A percentile compares a stretch with the other conserved stretches of the same genome.
Conservation (phyloP, 805 yeast species). For the Citeromyces matritensis region DNA sequence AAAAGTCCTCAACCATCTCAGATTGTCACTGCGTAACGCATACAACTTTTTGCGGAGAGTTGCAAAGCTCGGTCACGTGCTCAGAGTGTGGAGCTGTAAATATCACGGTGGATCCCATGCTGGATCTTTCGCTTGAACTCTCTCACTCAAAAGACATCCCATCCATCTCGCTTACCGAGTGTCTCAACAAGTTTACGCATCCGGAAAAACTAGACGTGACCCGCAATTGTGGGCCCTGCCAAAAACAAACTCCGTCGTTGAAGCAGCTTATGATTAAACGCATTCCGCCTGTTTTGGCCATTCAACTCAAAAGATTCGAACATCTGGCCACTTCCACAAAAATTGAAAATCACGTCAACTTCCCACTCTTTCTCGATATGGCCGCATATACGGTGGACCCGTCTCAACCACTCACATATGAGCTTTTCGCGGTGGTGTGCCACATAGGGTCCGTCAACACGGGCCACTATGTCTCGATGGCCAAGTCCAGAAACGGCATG, state of each 20-base stretch:
- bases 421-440: conserved; percentile 73
- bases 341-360: conserved; percentile 57
- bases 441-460: conserved; percentile 92
- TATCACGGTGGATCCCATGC: conserved; percentile 72
- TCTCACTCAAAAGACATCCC: conserved; percentile 10
- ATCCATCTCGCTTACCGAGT: conserved; percentile 31
- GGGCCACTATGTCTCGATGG: conserved; percentile 81
- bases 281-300: conserved; percentile 64
- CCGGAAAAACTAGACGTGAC: conserved; percentile 63
- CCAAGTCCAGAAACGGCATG: conserved; percentile 54
- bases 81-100: conserved; percentile 48
- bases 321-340: conserved; percentile 49
- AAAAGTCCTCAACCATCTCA: conserved; percentile 2
- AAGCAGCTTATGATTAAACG: conserved; percentile 58
- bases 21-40: conserved; percentile 72
- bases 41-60: conserved; percentile 66
- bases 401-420: conserved; percentile 33
- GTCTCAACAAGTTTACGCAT: conserved; percentile 65
- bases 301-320: conserved; percentile 75
- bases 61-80: conserved; percentile 72
- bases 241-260: conserved; percentile 43
- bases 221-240: conserved; percentile 60
- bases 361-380: conserved; percentile 65
- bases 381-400: conserved; percentile 29
- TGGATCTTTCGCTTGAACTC: conserved; percentile 79